A percentile compares a stretch with the other conserved stretches of the same genome.
Conservation (phyloP, 345 rosid species). For the Triadica sebifera region DNA sequence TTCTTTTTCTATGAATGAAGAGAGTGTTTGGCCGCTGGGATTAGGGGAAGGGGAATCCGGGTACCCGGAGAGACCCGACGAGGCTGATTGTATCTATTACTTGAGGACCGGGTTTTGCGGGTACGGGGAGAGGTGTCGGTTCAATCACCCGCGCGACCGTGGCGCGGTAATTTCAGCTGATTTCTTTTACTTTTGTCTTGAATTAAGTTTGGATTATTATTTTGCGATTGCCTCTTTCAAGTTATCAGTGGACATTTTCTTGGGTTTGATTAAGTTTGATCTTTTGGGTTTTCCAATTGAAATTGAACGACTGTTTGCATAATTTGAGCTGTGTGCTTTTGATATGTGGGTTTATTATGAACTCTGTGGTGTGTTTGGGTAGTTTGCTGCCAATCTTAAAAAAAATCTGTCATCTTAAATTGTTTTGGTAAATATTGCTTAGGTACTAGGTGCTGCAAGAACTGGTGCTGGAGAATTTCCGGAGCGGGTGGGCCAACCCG, state of each 20-base stretch:
- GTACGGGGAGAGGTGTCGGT: conserved; percentile 84
- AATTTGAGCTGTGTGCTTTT: neutral
- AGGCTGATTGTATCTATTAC: conserved; percentile 75
- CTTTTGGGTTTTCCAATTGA: conserved; percentile 4
- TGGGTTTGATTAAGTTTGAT: conserved; percentile 6
- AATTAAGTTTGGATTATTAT: neutral
- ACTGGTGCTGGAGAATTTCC: conserved; percentile 62
- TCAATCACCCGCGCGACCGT: conserved; percentile 89
- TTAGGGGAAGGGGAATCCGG: conserved; percentile 49
- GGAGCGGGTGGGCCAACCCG: conserved; percentile 70
- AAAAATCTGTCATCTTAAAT: conserved; percentile 19
- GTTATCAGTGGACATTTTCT: neutral
- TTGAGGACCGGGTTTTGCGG: conserved; percentile 80
- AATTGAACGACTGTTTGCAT: neutral
- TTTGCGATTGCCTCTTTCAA: neutral
- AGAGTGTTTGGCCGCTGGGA: conserved; percentile 64
- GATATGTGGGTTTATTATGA: conserved; percentile 2
- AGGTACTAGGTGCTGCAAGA: conserved; percentile 65
- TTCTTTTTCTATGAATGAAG: conserved; percentile 46
- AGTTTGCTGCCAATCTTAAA: neutral
- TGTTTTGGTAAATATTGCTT: conserved; percentile 28
- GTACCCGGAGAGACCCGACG: conserved; percentile 79
- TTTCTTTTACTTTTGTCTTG: neutral
- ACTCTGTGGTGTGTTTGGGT: neutral
- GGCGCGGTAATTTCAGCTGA: conserved; percentile 46